phyloP scores from a whole-genome alignment of 176 grass and related monocot species.

The barley (Hordeum vulgare) region MorexV3_pseudomolecules_assembly NC_058524.1:553011840-553012339 shows the following conservation, averaged over 20 bases:
- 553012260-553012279: slow-evolving; percentile 82
- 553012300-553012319: slow-evolving; percentile 68
- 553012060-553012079: slow-evolving; percentile 91
- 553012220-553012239: slow-evolving; percentile 86
- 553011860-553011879: not conserved
- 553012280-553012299: slow-evolving; percentile 81
- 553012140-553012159: slow-evolving; percentile 94
- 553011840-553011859: not conserved
- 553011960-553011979: slow-evolving; percentile 1
- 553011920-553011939: slow-evolving; percentile 85
- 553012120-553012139: slow-evolving; percentile 72
- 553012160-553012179: slow-evolving; percentile 69
- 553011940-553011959: slow-evolving; percentile 73
- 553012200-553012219: slow-evolving; percentile 93
- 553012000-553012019: slow-evolving; percentile 47
- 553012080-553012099: slow-evolving; percentile 73
- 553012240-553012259: slow-evolving; percentile 68
- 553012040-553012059: slow-evolving; percentile 97
- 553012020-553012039: slow-evolving; percentile 92
- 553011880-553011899: slow-evolving; percentile 22
- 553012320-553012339: slow-evolving; percentile 63
- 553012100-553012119: slow-evolving; percentile 65
- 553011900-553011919: slow-evolving; percentile 85
- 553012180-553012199: slow-evolving; percentile 56
- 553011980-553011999: slow-evolving; percentile 30